These are phyloP conservation scores for Backusella liffmaniae DNA, from an alignment of 192 early-diverging fungal genomes.

Conservation along the genomic window DNA sequence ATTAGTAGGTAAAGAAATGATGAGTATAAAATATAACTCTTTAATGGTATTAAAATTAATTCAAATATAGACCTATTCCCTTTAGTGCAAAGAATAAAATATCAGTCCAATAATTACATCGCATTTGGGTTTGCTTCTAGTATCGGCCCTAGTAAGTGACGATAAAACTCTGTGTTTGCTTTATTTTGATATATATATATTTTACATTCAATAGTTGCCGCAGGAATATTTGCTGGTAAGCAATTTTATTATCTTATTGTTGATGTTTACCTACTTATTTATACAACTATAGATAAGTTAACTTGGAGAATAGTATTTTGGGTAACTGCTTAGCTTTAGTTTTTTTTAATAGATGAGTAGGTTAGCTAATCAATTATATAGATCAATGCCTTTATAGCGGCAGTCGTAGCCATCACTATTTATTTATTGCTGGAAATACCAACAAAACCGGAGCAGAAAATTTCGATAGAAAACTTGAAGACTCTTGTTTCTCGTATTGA, in stretches of 20 bases:
- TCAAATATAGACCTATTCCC: neutral
- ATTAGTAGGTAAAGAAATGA: neutral
- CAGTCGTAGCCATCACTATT: neutral
- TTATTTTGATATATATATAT: neutral
- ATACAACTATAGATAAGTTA: neutral
- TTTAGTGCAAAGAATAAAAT: neutral
- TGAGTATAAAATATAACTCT: neutral
- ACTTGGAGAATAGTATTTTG: neutral
- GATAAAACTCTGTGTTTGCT: neutral
- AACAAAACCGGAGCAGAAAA: neutral
- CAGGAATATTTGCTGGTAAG: neutral
- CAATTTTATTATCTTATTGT: neutral
- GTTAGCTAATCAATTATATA: neutral
- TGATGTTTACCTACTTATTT: neutral
- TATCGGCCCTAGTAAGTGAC: neutral
- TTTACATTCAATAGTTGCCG: neutral
- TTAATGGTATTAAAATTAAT: neutral
- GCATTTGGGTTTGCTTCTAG: neutral
- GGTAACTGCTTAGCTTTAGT: neutral
- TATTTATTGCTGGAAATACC: neutral
- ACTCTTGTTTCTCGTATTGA: neutral
- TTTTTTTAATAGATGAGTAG: neutral
- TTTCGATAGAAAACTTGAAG: neutral
- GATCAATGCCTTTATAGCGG: neutral
- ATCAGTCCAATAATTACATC: neutral